Evolutionary conservation across 257 asterid genomes (phyloP).

Genomic region (Coffea eugenioides): DNA sequence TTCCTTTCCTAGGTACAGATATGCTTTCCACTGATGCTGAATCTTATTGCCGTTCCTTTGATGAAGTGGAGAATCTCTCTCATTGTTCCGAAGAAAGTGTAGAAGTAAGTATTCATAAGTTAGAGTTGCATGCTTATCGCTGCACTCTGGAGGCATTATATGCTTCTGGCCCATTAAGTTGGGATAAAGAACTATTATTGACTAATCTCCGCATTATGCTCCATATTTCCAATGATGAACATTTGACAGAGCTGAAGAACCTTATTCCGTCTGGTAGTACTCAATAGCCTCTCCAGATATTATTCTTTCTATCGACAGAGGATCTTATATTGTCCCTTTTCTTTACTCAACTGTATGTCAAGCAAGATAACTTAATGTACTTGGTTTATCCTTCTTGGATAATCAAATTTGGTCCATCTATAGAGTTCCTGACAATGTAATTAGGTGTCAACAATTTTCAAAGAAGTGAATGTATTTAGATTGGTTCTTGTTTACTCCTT

Average conservation of each 20-base stretch:
- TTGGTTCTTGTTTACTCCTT: background rate
- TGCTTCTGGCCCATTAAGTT: constrained; percentile 49
- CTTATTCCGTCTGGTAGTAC: constrained; percentile 29
- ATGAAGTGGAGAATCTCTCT: constrained; percentile 21
- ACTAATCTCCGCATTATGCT: constrained; percentile 45
- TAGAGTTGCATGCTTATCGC: constrained; percentile 46
- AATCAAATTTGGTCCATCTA: constrained; percentile 8
- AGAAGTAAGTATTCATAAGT: constrained; percentile 30
- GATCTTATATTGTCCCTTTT: constrained; percentile 17
- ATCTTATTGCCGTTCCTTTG: constrained; percentile 20
- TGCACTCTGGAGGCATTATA: constrained; percentile 44
- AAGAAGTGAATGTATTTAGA: constrained; percentile 12
- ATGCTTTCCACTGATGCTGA: constrained; percentile 31
- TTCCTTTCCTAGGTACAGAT: constrained; percentile 21
- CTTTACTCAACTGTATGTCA: constrained; percentile 20
- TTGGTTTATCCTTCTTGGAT: constrained; percentile 17
- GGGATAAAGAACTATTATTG: constrained; percentile 44
- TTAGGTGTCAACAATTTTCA: constrained; percentile 18
- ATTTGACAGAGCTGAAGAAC: constrained; percentile 39
- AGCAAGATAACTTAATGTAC: constrained; percentile 11
- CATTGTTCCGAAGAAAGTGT: constrained; percentile 20
- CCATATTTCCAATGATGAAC: constrained; percentile 45
- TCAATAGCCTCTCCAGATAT: constrained; percentile 1
- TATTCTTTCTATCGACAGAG: constrained; percentile 12
- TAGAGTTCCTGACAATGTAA: constrained; percentile 25